These are phyloP conservation scores for Pulveroboletus sp. DNA, from an alignment of 768 basidiomycete genomes.

Conservation along the genomic window DNA sequence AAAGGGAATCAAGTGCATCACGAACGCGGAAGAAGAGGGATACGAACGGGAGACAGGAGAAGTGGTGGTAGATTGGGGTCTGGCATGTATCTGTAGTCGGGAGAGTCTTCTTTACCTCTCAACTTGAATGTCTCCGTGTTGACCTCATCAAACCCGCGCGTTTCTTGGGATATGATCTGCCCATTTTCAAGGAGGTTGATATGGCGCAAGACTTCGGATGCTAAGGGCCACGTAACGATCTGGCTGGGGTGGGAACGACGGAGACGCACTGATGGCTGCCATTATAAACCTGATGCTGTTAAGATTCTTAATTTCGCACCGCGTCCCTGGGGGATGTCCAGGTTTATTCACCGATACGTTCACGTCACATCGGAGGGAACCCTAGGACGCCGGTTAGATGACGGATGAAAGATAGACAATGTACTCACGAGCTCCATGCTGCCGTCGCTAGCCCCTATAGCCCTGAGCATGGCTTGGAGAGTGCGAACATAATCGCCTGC, in stretches of 20 bases:
- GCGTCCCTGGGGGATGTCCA: conserved; percentile 63
- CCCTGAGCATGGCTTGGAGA: conserved; percentile 74
- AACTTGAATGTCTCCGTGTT: conserved; percentile 76
- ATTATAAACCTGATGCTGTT: conserved; percentile 85
- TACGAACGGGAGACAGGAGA: conserved; percentile 45
- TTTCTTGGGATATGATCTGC: conserved; percentile 67
- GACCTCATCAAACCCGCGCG: conserved; percentile 83
- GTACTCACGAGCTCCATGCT: conserved; percentile 91
- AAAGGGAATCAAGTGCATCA: not conserved
- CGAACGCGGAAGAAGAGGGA: conserved; percentile 1
- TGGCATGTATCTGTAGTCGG: conserved; percentile 98
- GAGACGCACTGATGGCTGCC: conserved; percentile 70
- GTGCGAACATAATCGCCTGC: conserved; percentile 82
- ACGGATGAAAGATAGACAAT: not conserved
- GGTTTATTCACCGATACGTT: conserved; percentile 84
- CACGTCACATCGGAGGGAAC: conserved; percentile 91
- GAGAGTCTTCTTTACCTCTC: conserved; percentile 88
- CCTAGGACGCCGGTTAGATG: conserved; percentile 43
- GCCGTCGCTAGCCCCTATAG: conserved; percentile 85
- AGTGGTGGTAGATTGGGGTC: conserved; percentile 88
- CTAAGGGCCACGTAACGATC: conserved; percentile 37
- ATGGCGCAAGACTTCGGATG: conserved; percentile 78
- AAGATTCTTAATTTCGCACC: conserved; percentile 96
- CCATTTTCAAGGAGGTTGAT: conserved; percentile 47
- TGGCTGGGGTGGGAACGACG: not conserved